Base-by-base conservation (phyloP, 2,329 filamentous ascomycete genomes). In the Didymellaceae sp. region DNA sequence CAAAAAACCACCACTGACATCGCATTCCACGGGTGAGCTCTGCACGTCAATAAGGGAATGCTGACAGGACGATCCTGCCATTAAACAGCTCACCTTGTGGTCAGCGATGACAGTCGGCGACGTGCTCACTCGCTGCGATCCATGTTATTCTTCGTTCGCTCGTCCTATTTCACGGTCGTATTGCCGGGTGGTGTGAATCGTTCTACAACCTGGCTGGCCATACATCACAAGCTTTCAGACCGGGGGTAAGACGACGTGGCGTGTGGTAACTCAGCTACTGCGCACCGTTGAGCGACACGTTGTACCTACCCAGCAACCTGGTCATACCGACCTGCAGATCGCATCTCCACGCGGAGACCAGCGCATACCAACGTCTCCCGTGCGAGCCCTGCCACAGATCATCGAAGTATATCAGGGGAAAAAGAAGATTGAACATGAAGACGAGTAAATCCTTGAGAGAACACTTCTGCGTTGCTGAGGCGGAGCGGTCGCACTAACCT, bases 271-370 rank as follows among this genome's bases (percentile, higher is more conserved):
- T 30, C 14, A 28, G 16, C 30, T 26, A 30, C 18, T 45, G 21
- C 34, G 25, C n/a, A 24, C 45, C 35, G 41, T 34, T 45, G 42
- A 30, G 25, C 26, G 32, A 52, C 37, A 52, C 37, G 48, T 52
- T 22, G 32, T 52, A 43, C 31, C 25, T 28, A 42, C 14, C 48
- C 43, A 37, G 25, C 16, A 33, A 46, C 37, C 42, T 22, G 42
- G 48, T 52, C 32, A 24, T 33, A 42, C 42, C 42, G 42, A 46
- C 24, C 32, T 38, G 42, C 25, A 52, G 42, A 43, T 38, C 26
- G n/a, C 13, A 32, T 46, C 21, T 42, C 26, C 38, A 42, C 48
- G 32, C 28, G 38, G 21, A 37, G 31, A 30, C 40, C 37, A 52
- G 25, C 25, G 31, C 32, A 42, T 33, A 38, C 5, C 25, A 21